Percentiles rank a stretch among this genome's conserved stretches.
phyloP scores from a whole-genome alignment of 306 rosid species.

The Hylodesmum podocarpum region DNA sequence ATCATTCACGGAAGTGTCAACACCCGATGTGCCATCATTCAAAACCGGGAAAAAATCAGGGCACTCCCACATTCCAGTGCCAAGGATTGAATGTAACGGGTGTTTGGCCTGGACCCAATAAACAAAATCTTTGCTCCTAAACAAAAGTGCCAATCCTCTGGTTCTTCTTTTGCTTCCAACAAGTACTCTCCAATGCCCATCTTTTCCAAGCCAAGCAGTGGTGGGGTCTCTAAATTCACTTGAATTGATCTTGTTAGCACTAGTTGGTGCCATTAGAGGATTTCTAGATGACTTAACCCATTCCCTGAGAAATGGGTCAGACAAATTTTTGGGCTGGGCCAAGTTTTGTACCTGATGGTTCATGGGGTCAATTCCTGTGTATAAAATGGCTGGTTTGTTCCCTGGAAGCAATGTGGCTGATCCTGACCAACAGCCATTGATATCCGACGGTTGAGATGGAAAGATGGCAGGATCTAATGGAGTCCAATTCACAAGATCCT shows the following conservation, averaged over 20 bases:
- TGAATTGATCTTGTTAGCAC: constrained; percentile 47
- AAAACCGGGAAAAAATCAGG: constrained; percentile 81
- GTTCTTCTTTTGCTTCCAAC: constrained; percentile 52
- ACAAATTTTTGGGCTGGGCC: constrained; percentile 62
- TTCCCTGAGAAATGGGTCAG: constrained; percentile 71
- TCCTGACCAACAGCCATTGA: constrained; percentile 94
- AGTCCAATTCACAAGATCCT: constrained; percentile 78
- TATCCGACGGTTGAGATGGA: constrained; percentile 66
- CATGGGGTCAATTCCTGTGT: constrained; percentile 67
- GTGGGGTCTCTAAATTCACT: constrained; percentile 86
- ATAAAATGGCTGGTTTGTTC: constrained; percentile 58
- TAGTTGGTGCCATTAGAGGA: constrained; percentile 66
- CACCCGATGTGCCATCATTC: constrained; percentile 26
- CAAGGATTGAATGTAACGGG: constrained; percentile 52
- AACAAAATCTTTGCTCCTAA: constrained; percentile 57
- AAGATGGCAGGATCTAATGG: constrained; percentile 63
- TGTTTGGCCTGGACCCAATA: constrained; percentile 56
- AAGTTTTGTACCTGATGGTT: constrained; percentile 75
- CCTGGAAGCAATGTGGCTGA: constrained; percentile 67
- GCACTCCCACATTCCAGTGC: constrained; percentile 93
- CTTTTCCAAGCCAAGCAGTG: constrained; percentile 75
- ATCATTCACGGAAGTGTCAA: constrained; percentile 44
- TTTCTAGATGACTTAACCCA: constrained; percentile 62
- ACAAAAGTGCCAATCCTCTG: constrained; percentile 61
- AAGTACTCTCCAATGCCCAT: constrained; percentile 54